Percentiles rank a stretch among this genome's conserved stretches.
Evolutionary conservation across 2,329 filamentous ascomycete species (phyloP).

Genomic region (Beauveria sp.): DNA sequence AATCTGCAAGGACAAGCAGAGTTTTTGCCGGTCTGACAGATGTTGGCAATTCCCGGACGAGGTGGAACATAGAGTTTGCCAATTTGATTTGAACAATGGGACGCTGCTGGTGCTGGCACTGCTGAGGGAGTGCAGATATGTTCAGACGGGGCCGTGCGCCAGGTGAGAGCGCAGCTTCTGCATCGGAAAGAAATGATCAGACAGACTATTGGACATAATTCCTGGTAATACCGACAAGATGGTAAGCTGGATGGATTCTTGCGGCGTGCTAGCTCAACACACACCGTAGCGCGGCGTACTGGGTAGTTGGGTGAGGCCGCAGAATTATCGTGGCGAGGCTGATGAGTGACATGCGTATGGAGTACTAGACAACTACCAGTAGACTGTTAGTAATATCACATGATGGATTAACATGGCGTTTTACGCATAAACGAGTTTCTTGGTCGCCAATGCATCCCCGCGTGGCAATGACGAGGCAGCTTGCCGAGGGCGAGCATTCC

Average conservation of each 20-base stretch:
- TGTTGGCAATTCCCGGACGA: background rate
- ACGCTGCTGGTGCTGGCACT: background rate
- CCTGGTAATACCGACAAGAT: background rate
- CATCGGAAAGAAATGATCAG: no score
- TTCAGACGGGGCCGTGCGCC: constrained; percentile 5
- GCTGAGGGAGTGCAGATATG: background rate
- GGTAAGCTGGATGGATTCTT: no score
- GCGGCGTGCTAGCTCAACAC: background rate
- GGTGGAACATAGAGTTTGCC: background rate
- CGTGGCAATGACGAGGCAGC: background rate
- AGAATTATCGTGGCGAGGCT: background rate
- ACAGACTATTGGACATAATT: no score
- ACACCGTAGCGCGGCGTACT: background rate
- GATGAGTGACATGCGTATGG: background rate
- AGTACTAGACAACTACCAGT: background rate
- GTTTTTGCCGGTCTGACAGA: background rate
- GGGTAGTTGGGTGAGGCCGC: background rate
- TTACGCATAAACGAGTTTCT: background rate
- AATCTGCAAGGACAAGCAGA: background rate
- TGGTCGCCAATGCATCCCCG: background rate
- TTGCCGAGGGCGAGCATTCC: background rate
- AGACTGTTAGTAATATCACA: background rate
- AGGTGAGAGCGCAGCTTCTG: background rate
- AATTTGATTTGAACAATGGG: constrained; percentile 7
- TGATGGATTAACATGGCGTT: background rate